phyloP scores from a whole-genome alignment of 345 rosid species.

The Hibiscus syriacus region DNA sequence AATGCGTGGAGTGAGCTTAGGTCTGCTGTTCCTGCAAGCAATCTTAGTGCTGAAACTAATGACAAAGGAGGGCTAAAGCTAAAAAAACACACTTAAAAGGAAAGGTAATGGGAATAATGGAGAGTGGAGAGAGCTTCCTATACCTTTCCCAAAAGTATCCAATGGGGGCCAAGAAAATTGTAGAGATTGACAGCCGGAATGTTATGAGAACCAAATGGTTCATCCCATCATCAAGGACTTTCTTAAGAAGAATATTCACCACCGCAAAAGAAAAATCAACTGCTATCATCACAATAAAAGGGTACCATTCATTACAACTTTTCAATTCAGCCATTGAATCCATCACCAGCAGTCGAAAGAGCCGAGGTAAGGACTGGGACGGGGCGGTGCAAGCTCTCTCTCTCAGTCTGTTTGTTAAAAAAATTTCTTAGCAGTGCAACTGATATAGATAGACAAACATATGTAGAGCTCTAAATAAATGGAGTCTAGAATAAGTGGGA shows the following conservation, averaged over 20 bases:
- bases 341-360: no score
- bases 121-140: not conserved
- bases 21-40: slow-evolving; percentile 44
- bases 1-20: slow-evolving; percentile 48
- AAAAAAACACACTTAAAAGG: not conserved
- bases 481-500: slow-evolving; percentile 30
- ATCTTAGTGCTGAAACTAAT: not conserved
- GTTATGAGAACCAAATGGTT: slow-evolving; percentile 53
- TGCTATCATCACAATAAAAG: slow-evolving; percentile 38
- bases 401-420: not conserved
- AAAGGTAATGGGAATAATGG: not conserved
- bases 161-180: slow-evolving; percentile 50
- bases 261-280: slow-evolving; percentile 43
- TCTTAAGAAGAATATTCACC: slow-evolving; percentile 54
- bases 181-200: slow-evolving; percentile 43
- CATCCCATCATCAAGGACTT: slow-evolving; percentile 42
- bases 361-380: no score
- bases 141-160: slow-evolving; percentile 57
- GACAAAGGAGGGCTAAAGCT: not conserved
- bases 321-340: slow-evolving; percentile 16
- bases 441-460: not conserved
- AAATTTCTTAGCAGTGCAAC: not conserved
- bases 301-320: slow-evolving; percentile 28
- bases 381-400: not conserved
- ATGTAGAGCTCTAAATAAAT: slow-evolving; percentile 13